Conservation (phyloP, 805 yeast species). For the Schwanniomyces polymorphus region DNA sequence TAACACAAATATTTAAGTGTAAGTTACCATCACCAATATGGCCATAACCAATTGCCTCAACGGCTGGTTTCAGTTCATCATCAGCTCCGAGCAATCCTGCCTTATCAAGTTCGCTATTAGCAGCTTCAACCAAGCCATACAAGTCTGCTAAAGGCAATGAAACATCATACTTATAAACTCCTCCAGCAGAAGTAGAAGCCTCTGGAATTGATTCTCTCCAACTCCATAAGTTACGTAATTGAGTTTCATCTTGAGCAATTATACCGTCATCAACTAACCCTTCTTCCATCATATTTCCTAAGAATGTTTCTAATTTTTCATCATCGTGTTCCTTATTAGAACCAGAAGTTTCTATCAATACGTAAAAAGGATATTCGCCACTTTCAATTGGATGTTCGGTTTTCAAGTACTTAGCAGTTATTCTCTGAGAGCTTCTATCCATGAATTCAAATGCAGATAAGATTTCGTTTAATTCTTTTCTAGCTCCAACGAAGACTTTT, state of each 20-base stretch:
- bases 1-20: slow-evolving; percentile 89
- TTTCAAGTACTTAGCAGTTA: slow-evolving; percentile 63
- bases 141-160: slow-evolving; percentile 82
- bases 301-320: slow-evolving; percentile 79
- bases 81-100: slow-evolving; percentile 59
- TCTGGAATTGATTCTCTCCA: slow-evolving; percentile 97
- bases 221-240: slow-evolving; percentile 78
- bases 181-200: slow-evolving; percentile 81
- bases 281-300: slow-evolving; percentile 81
- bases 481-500: slow-evolving; percentile 75
- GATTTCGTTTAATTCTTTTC: slow-evolving; percentile 76
- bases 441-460: slow-evolving; percentile 92
- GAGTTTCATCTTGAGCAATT: slow-evolving; percentile 93
- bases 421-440: slow-evolving; percentile 70
- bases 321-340: slow-evolving; percentile 92
- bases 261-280: slow-evolving; percentile 91
- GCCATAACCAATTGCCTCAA: slow-evolving; percentile 94
- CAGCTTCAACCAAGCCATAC: slow-evolving; percentile 80
- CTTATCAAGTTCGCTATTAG: slow-evolving; percentile 57
- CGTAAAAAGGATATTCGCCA: slow-evolving; percentile 78
- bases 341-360: slow-evolving; percentile 94
- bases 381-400: slow-evolving; percentile 76
- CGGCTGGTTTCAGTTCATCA: slow-evolving; percentile 72
- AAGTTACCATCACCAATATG: slow-evolving; percentile 97
- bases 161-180: slow-evolving; percentile 96